Evolutionary conservation across 2,329 filamentous ascomycete species (phyloP), one percentile per base, ranked within the genome.

Genomic region (Fusarium tanahbumbuense): DNA sequence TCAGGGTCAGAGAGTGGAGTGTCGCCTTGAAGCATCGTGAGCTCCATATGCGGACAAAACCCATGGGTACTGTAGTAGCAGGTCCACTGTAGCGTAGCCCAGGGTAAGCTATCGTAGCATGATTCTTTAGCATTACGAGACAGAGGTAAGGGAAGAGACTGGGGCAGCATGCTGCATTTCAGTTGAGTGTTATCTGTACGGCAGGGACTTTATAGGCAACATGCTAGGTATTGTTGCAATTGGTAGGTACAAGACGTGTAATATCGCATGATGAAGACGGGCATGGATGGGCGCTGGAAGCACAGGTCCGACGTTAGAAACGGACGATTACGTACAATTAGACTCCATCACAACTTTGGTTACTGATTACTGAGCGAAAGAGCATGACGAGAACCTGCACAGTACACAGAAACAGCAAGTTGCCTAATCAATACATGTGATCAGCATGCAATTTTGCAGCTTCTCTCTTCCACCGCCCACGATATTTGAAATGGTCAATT

Each of bases 21-120:
- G 53, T 59, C 49, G 25, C 44, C 56, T 48, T 73, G 73, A 75
- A 62, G 73, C 64, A 75, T 75, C 73, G 71, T 73, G 68, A 71
- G 70, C 59, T 63, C 71, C 64, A 41, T 59, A 68, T 48, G 28
- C 59, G 56, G 65, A 56, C 54, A 56, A 57, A 61, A 73, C 67
- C 57, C 57, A 65, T 63, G 40, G 56, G 65, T 47, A 57, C 34
- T 52, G 49, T 52, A 52, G 49, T 52, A 52, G 49, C 23, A 52
- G 49, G 49, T 52, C 72, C 72, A 72, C 73, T 52, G 58, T 60
- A 60, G 58, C 58, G 56, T 60, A 60, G 58, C 67, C 60, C 60
- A 62, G 55, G 67, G 54, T 59, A 64, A 56, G 49, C 56, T 62
- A 67, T 63, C 63, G 60, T 60, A 72, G 60, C 63, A 70, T 60